Base-by-base conservation (phyloP, 2,329 filamentous ascomycete genomes). In the Exophiala aquamarina region DNA sequence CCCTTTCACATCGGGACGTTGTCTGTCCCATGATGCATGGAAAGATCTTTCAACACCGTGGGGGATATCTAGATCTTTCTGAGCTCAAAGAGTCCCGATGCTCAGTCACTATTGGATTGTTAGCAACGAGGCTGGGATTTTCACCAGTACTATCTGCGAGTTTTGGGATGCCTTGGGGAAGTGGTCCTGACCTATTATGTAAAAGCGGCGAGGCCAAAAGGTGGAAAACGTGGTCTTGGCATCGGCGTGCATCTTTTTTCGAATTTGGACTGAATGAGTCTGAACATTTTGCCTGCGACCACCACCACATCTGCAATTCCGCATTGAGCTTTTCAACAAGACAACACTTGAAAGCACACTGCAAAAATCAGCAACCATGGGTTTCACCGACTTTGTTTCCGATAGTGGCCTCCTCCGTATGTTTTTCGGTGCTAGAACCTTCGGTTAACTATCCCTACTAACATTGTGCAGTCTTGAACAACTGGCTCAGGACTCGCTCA, bases 401-500 rank as follows among this genome's bases (percentile, higher is more conserved):
- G 81, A 83, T 58, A 71, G 79, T 66, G 81, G 81, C 66, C 72
- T 84, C 54, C 75, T 78, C 64, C 63, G 78, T 81, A 76, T 61
- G 77, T 72, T 55, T n/a, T 42, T 50, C 56, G 23, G 23, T 26
- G 6, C 23, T 6, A 26, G 23, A 26, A 26, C 23, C 6, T n/a
- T n/a, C 6, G 23, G 23, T 26, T 26, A 11, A 26, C 11, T 26
- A 6, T 11, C 23, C 50, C 35, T 53, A 46, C 50, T 35, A 55
- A 40, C 46, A 29, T 47, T 17, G 7, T 54, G 64, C 66, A 84
- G 81, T 84, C 64, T 81, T 88, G 63, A 84, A 89, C 77, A 79
- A 71, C 75, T 88, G 82, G 82, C 75, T 86, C 67, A 78, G 76
- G 69, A 87, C 84, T 66, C 82, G 85, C 67, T 87, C 83, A 74